Conservation (phyloP, 192 early-diverging fungal species). For the Paraglomus brasilianum region DNA sequence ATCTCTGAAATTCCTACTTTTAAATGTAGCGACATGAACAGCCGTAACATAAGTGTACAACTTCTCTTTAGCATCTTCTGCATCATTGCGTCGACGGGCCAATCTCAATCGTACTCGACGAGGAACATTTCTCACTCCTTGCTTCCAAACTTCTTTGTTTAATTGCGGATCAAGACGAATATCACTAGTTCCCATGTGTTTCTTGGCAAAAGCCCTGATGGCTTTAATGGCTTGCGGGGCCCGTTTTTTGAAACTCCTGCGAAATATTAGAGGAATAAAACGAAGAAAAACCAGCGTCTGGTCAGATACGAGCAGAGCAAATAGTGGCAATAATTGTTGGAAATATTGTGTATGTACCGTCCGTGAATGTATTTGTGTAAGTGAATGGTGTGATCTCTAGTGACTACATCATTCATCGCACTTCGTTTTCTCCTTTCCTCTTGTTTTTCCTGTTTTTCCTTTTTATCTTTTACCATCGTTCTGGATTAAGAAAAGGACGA, state of each 20-base stretch:
- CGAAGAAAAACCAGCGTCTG: not conserved
- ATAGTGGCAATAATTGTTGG: too few species aligned
- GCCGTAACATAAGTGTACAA: conserved; percentile 92
- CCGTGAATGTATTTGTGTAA: conserved; percentile 92
- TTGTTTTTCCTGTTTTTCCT: conserved; percentile 58
- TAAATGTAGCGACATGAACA: conserved; percentile 86
- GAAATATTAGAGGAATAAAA: conserved; percentile 6
- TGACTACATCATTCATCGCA: conserved; percentile 86
- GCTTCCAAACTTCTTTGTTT: conserved; percentile 94
- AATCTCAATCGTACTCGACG: conserved; percentile 95
- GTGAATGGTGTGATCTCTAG: conserved; percentile 99
- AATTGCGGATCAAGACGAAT: conserved; percentile 94
- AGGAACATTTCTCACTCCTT: conserved; percentile 91
- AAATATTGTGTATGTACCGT: conserved; percentile 41
- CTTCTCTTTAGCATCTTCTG: conserved; percentile 95
- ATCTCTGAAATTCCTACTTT: conserved; percentile 53
- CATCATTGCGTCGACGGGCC: conserved; percentile 95
- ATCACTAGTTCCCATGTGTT: conserved; percentile 94
- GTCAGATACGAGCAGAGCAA: not conserved
- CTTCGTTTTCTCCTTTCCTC: conserved; percentile 75
- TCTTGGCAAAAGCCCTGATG: conserved; percentile 86
- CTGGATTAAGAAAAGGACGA: too few species aligned
- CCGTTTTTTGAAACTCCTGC: conserved; percentile 94
- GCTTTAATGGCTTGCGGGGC: conserved; percentile 93
- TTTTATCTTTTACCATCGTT: too few species aligned